Evolutionary conservation across 176 grass and related monocot genomes (phyloP).

Genomic region (Carex scoparia): DNA sequence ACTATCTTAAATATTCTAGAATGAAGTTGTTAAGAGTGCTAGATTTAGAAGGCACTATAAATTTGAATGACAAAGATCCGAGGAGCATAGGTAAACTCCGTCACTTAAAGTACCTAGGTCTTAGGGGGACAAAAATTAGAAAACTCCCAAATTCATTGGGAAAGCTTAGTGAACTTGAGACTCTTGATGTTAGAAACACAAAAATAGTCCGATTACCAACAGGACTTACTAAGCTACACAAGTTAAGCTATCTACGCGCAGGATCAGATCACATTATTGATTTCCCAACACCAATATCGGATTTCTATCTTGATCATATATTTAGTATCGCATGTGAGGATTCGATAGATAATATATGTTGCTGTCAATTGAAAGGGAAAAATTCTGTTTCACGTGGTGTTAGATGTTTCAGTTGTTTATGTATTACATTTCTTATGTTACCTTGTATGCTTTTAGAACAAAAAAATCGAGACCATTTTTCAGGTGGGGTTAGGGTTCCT

Average conservation of each 20-base stretch:
- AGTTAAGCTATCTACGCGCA: conserved; percentile 5
- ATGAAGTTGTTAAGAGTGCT: conserved; percentile 33
- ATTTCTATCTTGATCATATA: too few relatives aligned
- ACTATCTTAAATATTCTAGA: neutral
- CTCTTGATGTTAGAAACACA: conserved; percentile 27
- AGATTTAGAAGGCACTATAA: neutral
- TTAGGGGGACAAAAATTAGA: neutral
- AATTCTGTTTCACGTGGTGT: too few relatives aligned
- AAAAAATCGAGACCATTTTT: too few relatives aligned
- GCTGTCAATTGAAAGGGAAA: too few relatives aligned
- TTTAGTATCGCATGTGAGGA: too few relatives aligned
- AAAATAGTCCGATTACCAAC: neutral
- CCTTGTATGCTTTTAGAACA: too few relatives aligned
- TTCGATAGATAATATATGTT: too few relatives aligned
- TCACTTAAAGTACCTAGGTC: conserved; percentile 32
- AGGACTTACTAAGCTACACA: neutral
- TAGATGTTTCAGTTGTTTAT: too few relatives aligned
- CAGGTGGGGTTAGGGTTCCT: neutral
- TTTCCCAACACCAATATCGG: too few relatives aligned
- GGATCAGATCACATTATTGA: neutral
- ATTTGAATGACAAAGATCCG: neutral
- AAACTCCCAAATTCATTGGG: conserved; percentile 20
- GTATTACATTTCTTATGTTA: too few relatives aligned
- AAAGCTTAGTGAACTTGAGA: conserved; percentile 24
- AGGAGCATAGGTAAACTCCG: neutral